Percentiles rank a stretch among this genome's conserved stretches.
phyloP scores from a whole-genome alignment of 2,329 filamentous ascomycete genomes.

The Ophiostoma himal-ulmi region DNA sequence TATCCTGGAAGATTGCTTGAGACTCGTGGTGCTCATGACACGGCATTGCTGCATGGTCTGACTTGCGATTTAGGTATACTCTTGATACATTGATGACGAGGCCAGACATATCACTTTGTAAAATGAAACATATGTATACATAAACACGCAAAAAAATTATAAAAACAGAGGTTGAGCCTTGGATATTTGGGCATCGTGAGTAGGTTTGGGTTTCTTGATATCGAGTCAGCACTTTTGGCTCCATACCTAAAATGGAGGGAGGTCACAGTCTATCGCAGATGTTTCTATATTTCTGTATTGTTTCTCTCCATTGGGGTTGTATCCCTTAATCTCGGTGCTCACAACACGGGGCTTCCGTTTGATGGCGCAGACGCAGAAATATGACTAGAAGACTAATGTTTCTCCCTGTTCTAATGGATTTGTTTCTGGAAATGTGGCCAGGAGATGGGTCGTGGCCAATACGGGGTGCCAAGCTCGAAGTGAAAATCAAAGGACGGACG shows the following conservation, averaged over 20 bases:
- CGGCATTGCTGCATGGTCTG: neutral
- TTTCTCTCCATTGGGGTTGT: neutral
- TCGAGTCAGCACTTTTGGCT: neutral
- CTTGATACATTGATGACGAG: neutral
- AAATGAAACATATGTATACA: neutral
- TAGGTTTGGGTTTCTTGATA: neutral
- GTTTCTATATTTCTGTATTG: neutral
- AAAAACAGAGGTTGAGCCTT: neutral
- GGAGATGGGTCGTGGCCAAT: neutral
- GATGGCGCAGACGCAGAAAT: neutral
- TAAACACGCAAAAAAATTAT: neutral
- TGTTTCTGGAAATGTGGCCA: neutral
- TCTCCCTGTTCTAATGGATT: neutral
- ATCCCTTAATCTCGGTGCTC: conserved; percentile 10
- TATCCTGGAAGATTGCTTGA: neutral
- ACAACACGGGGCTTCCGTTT: neutral
- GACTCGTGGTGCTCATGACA: neutral
- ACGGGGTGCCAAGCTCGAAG: neutral
- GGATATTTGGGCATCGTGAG: neutral
- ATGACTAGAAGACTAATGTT: neutral
- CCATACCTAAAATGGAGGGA: neutral
- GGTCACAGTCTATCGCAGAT: neutral
- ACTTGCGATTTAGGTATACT: neutral
- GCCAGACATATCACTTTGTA: neutral
- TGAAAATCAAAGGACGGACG: neutral